These are phyloP conservation scores for Xylariaceae sp. DNA, from an alignment of 2,329 filamentous ascomycete genomes.

Conservation along the genomic window DNA sequence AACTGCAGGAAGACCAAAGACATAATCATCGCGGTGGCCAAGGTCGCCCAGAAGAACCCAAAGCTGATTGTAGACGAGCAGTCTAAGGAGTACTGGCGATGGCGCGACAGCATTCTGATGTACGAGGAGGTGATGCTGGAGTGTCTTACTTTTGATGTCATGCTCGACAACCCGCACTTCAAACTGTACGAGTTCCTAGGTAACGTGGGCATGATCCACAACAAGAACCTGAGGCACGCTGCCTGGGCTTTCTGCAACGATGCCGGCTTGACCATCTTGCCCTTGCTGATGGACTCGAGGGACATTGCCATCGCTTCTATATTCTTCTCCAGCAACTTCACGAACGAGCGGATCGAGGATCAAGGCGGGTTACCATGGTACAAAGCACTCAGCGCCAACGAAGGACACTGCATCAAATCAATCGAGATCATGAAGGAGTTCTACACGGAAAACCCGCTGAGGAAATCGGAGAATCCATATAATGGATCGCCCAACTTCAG, in stretches of 20 bases:
- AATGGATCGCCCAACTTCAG: constrained; percentile 53
- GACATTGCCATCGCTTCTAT: constrained; percentile 83
- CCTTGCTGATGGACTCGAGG: constrained; percentile 73
- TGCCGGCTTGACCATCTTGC: constrained; percentile 78
- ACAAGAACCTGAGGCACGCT: constrained; percentile 78
- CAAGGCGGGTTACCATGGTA: constrained; percentile 81
- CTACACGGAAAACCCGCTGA: constrained; percentile 62
- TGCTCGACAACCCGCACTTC: constrained; percentile 84
- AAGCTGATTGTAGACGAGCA: constrained; percentile 89
- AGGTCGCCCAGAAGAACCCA: constrained; percentile 91
- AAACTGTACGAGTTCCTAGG: constrained; percentile 78
- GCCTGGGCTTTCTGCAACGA: constrained; percentile 96
- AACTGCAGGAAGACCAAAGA: constrained; percentile 95
- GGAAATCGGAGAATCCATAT: constrained; percentile 53
- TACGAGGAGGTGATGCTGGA: constrained; percentile 94
- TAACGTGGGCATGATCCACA: constrained; percentile 70
- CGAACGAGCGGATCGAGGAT: constrained; percentile 72
- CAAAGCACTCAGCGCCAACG: constrained; percentile 70
- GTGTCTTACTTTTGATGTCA: constrained; percentile 87
- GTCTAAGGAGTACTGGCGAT: constrained; percentile 97
- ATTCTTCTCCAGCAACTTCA: constrained; percentile 80
- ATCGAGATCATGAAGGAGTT: constrained; percentile 74
- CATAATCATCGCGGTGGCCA: constrained; percentile 87
- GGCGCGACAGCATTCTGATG: constrained; percentile 89
- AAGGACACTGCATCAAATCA: constrained; percentile 67